Base-by-base conservation (phyloP, 2,329 filamentous ascomycete genomes). In the Microsporum canis region DNA sequence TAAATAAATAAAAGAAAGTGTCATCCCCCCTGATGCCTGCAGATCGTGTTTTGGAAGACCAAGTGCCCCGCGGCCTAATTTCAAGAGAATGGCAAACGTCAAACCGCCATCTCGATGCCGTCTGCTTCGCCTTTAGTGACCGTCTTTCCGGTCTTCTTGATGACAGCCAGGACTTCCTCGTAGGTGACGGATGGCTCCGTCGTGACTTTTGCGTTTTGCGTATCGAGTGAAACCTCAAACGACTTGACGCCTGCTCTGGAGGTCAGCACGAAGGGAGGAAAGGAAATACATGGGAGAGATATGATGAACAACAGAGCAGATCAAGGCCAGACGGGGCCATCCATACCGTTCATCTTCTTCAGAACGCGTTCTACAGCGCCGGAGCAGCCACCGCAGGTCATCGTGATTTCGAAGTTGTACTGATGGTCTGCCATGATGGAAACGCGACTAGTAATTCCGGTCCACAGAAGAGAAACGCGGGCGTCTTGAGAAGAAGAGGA, bases 331-430 rank as follows among this genome's bases (percentile, higher is more conserved):
- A n/a, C 10, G 60, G 17, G 34, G 17, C 12, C 17, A 36, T 55
- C 5, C 23, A 66, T 72, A 95, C 91, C 91, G 23, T 95, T 88
- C 1, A 95, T 85, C 79, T 90, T 96, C 80, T 89, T 92, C 66
- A 99, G 84, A 53, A 96, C 91, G 59, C 91, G 84, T 77, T 95
- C 88, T 51, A 99, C 82, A 67, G 94, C 94, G 71, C 91, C 91
- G 53, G 91, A 96, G 86, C 94, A 99, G 75, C 94, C 94, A 73
- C 89, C 85, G 79, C 94, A 99, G 81, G 81, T 88, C 94, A 99
- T 99, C 76, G 80, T 82, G 75, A 97, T 84, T 77, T 91, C 86
- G 82, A 97, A 97, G 76, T 94, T 89, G 87, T 97, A 97, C 68
- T 85, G 89, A 80, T 96, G 90, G 69, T 87, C 84, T 63, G 85